Base-by-base conservation (phyloP, 2,329 filamentous ascomycete species). In the Sphaerulina populicola region DNA sequence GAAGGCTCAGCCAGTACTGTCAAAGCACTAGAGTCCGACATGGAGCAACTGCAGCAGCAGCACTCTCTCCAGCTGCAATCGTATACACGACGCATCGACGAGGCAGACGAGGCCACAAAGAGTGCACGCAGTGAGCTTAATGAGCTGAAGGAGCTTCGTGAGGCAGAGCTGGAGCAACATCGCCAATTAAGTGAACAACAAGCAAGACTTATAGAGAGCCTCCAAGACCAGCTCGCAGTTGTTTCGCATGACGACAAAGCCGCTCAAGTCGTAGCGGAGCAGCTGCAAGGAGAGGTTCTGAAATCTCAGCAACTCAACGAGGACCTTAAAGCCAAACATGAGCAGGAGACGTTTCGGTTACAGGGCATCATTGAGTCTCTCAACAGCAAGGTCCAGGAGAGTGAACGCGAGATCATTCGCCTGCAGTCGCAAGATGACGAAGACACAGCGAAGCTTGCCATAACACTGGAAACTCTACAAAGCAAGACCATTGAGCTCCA, bases 231-330 rank as follows among this genome's bases (percentile, higher is more conserved):
- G 43, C 37, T 64, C n/a, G 31, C 44, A n/a, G 56, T 57, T 41
- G 49, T 62, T 15, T 58, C 62, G 39, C 50, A 57, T 14, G 54
- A 59, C 21, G 62, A 57, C 29, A 53, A 33, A 9, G 56, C 60
- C 36, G 56, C 55, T n/a, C 50, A 51, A 18, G 41, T 52, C 12
- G 49, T 58, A 9, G 51, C 59, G 4, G 54, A 54, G 38, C 35
- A 49, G 29, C 48, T 61, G 15, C 59, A 60, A 43, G 43, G 21
- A 6, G 40, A 55, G 36, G 40, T 57, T 10, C 31, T 39, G 29
- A 50, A 55, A 23, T 43, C 57, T 15, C 52, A 56, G 39, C 51
- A 59, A 36, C 21, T 51, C 7, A 54, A 57, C 36, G 40, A 49
- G n/a, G 56, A 57, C 11, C 21, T 50, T 10, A 52, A 55, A 29